Evolutionary conservation across 768 basidiomycete genomes (phyloP).

Genomic region (Suillus plorans): DNA sequence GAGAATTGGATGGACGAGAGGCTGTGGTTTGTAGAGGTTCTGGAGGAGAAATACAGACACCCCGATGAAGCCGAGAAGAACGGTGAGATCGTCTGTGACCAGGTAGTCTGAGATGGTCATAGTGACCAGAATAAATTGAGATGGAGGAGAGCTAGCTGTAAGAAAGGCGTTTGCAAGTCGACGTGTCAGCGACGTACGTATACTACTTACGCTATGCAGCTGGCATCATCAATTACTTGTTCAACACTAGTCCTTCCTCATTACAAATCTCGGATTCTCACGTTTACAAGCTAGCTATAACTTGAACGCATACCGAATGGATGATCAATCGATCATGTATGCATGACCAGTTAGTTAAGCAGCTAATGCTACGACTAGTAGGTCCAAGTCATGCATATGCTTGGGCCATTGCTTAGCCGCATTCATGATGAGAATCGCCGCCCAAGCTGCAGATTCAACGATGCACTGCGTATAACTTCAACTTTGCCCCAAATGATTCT

Average conservation of each 20-base stretch:
- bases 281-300: neutral
- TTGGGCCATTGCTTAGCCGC: neutral
- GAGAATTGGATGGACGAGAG: constrained; percentile 90
- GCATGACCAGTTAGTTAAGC: neutral
- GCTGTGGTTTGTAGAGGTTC: constrained; percentile 78
- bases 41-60: constrained; percentile 76
- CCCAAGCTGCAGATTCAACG: neutral
- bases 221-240: neutral
- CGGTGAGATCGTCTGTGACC: constrained; percentile 76
- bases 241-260: no score
- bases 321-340: neutral
- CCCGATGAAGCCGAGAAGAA: constrained; percentile 72
- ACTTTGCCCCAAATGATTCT: neutral
- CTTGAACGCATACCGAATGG: neutral
- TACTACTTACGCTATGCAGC: neutral
- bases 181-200: neutral
- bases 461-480: neutral
- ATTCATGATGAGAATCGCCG: neutral
- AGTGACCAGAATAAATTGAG: constrained; percentile 16
- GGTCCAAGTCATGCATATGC: neutral
- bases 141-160: neutral
- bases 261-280: neutral
- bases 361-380: neutral
- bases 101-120: constrained; percentile 56
- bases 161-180: neutral